phyloP scores from a whole-genome alignment of 2,329 filamentous ascomycete species.

The Leptodontidium sp. region DNA sequence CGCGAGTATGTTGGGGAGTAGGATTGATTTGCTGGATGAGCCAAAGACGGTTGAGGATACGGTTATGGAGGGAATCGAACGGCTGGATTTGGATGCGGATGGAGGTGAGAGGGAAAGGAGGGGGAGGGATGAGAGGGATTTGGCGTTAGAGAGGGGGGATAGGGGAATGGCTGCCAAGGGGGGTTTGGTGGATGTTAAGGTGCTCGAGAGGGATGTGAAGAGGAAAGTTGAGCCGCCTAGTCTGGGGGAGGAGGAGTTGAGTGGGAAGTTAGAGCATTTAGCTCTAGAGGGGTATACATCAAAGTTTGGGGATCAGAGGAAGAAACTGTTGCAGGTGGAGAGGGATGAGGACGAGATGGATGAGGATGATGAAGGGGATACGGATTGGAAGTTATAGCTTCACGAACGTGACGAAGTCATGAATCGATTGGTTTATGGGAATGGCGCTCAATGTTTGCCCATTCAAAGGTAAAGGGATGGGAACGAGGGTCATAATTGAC shows the following conservation, averaged over 20 bases:
- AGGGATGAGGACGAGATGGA: slow-evolving; percentile 30
- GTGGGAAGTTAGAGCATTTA: slow-evolving; percentile 44
- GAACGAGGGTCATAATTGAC: background rate
- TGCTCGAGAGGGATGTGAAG: slow-evolving; percentile 60
- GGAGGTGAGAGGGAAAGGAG: slow-evolving; percentile 51
- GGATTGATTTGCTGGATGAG: slow-evolving; percentile 74
- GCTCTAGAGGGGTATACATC: slow-evolving; percentile 45
- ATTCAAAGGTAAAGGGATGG: background rate
- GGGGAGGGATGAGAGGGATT: slow-evolving; percentile 56
- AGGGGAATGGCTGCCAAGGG: slow-evolving; percentile 41
- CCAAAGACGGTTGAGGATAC: slow-evolving; percentile 55
- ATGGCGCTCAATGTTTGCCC: slow-evolving; percentile 12
- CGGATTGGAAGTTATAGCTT: slow-evolving; percentile 42
- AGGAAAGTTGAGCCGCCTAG: slow-evolving; percentile 52
- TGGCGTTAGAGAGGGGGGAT: slow-evolving; percentile 58
- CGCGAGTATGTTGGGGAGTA: slow-evolving; percentile 29
- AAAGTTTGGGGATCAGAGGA: slow-evolving; percentile 37
- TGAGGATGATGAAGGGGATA: slow-evolving; percentile 34
- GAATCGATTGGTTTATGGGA: background rate
- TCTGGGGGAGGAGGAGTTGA: slow-evolving; percentile 47
- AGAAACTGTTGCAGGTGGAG: slow-evolving; percentile 32
- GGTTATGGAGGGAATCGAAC: slow-evolving; percentile 42
- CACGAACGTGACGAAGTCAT: background rate
- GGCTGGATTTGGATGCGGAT: slow-evolving; percentile 56
- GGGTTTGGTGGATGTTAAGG: slow-evolving; percentile 55